A percentile compares a stretch with the other conserved stretches of the same genome.
Conservation (phyloP, 805 yeast species). For the Sugiyamaella smithiae region DNA sequence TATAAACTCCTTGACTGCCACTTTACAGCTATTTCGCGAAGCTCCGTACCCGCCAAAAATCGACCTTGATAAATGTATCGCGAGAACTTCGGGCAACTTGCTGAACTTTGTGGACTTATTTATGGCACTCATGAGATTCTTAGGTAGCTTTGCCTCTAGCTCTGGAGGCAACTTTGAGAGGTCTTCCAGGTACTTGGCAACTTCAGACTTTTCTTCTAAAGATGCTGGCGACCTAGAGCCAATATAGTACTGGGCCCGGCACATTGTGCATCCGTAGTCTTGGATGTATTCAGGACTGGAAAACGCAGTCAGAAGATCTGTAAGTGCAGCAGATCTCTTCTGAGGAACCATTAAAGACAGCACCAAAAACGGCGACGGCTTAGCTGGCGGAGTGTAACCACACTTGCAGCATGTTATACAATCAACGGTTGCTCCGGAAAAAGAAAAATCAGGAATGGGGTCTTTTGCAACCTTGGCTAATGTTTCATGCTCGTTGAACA, state of each 20-base stretch:
- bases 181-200: constrained; percentile 52
- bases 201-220: constrained; percentile 30
- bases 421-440: constrained; percentile 63
- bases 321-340: constrained; percentile 43
- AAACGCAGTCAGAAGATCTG: constrained; percentile 52
- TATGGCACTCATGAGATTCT: constrained; percentile 58
- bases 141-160: constrained; percentile 37
- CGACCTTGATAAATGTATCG: constrained; percentile 85
- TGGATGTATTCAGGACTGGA: constrained; percentile 70
- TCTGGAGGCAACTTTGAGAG: constrained; percentile 40
- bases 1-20: constrained; percentile 56
- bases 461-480: constrained; percentile 7
- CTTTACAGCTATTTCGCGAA: constrained; percentile 72
- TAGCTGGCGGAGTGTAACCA: constrained; percentile 55
- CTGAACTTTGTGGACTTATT: constrained; percentile 60
- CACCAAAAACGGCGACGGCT: constrained; percentile 61
- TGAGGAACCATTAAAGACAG: constrained; percentile 75
- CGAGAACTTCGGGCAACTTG: constrained; percentile 66
- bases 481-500: constrained; percentile 58
- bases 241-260: constrained; percentile 45
- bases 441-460: constrained; percentile 64
- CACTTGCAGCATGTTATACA: constrained; percentile 72
- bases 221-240: background rate
- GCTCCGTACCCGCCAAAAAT: constrained; percentile 64
- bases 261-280: constrained; percentile 69